Base-by-base conservation (phyloP, 108 stramenopile genomes). In the Nitzschia sp. region DNA sequence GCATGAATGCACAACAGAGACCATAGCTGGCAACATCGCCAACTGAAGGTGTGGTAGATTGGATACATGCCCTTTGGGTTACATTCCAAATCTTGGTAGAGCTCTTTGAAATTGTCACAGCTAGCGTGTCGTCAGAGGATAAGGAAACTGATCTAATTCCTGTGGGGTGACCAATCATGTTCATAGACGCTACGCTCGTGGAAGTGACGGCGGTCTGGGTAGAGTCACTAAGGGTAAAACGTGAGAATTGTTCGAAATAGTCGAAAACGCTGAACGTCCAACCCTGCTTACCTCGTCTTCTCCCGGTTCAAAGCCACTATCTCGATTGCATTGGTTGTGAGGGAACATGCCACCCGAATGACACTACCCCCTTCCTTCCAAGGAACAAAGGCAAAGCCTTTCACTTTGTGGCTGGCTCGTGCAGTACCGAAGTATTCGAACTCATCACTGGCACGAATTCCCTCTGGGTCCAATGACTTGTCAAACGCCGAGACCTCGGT, bases 31-130 rank as follows among this genome's bases (percentile, higher is more conserved):
- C 75, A 19, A 26, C 38, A 19, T 79, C 57, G 41, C 65, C 62
- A 38, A 73, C 67, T 0, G 75, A 54, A 22, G 78, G 75, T 10
- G 79, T 44, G 10, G 92, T 46, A 20, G 95, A 96, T 22, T 96
- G 92, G 19, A 97, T 69, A 54, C 94, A 95, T 15, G 89, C 75
- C 57, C 94, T 68, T 39, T 82, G 90, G 7, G 77, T 61, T 19
- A 89, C 93, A 71, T 95, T 96, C 95, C 97, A 96, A 56, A 98
- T 83, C 81, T 99, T 99, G 41, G 86, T 83, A 25, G 77, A 68
- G 51, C 82, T 91, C 59, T 89, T 88, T 17, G 89, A 87, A 0
- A 93, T 89, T 22, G 95, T 94, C 51, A 94, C 95, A 10, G 95
- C 92, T 53, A 96, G 70, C 25, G 75, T 44, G 53, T 91, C 96